These are phyloP conservation scores for Mariannaea sp. DNA, from an alignment of 2,329 filamentous ascomycete species.

Conservation along the genomic window DNA sequence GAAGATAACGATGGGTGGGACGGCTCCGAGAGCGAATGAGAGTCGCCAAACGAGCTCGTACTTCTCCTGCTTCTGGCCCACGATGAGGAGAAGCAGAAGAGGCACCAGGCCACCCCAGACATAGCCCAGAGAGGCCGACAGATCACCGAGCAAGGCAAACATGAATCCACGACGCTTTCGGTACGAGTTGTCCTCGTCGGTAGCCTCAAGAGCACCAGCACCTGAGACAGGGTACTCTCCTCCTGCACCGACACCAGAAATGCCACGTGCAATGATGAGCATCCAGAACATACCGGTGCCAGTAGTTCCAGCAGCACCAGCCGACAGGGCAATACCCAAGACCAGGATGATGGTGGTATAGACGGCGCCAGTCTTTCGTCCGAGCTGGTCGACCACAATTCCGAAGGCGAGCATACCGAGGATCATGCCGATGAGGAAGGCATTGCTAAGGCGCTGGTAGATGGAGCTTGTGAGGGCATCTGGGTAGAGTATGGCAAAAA, in stretches of 20 bases:
- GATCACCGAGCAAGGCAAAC: slow-evolving; percentile 59
- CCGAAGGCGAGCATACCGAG: slow-evolving; percentile 61
- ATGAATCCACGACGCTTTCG: slow-evolving; percentile 58
- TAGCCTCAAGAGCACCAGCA: slow-evolving; percentile 55
- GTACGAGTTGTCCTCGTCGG: slow-evolving; percentile 52
- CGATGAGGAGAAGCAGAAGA: slow-evolving; percentile 55
- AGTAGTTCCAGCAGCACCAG: slow-evolving; percentile 49
- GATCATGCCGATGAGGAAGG: slow-evolving; percentile 60
- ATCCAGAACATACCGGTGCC: slow-evolving; percentile 54
- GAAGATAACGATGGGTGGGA: slow-evolving; percentile 56
- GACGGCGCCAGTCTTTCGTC: slow-evolving; percentile 54
- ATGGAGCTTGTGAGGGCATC: slow-evolving; percentile 49
- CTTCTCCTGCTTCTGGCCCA: slow-evolving; percentile 48
- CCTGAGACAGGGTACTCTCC: slow-evolving; percentile 59
- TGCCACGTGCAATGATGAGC: slow-evolving; percentile 50
- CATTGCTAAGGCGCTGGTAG: slow-evolving; percentile 58
- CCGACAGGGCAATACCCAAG: slow-evolving; percentile 51
- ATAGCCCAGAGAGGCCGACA: slow-evolving; percentile 57
- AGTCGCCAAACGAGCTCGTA: slow-evolving; percentile 55
- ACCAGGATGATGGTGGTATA: slow-evolving; percentile 53
- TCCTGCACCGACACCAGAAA: slow-evolving; percentile 51
- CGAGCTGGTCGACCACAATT: slow-evolving; percentile 53
- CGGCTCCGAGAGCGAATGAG: slow-evolving; percentile 54
- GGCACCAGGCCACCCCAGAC: slow-evolving; percentile 55
- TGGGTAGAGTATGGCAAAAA: slow-evolving; percentile 49